These are phyloP conservation scores for Zasmidium cellare DNA, from an alignment of 2,329 filamentous ascomycete genomes.

Conservation along the genomic window DNA sequence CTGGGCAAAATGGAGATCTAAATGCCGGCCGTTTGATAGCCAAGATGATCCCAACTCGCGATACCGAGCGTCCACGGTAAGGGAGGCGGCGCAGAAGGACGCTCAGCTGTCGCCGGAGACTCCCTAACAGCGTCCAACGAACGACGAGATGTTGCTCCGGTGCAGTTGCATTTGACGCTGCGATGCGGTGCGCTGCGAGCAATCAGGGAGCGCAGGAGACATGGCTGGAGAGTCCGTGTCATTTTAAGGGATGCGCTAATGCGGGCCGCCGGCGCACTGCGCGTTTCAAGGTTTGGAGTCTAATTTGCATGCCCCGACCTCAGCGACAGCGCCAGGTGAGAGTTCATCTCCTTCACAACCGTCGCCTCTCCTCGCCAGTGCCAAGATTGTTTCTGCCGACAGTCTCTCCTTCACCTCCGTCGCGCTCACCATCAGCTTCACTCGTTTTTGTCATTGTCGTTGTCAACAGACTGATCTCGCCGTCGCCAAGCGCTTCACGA, in stretches of 20 bases:
- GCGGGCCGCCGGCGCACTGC: conserved; percentile 3
- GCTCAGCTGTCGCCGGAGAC: neutral
- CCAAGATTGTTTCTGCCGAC: neutral
- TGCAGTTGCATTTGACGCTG: neutral
- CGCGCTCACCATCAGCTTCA: neutral
- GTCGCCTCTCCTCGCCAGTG: neutral
- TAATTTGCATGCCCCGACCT: no score
- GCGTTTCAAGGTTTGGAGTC: neutral
- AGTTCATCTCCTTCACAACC: neutral
- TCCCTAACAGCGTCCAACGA: neutral
- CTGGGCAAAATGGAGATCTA: no score
- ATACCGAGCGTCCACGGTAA: no score
- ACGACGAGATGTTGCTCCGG: neutral
- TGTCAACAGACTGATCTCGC: conserved; percentile 15
- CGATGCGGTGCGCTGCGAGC: neutral
- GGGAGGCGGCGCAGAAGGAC: no score
- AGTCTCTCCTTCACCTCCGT: conserved; percentile 17
- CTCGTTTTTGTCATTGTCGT: neutral
- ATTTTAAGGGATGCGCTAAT: conserved; percentile 4
- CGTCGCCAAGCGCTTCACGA: conserved; percentile 22
- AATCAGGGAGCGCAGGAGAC: neutral
- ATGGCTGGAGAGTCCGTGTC: neutral
- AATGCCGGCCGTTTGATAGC: no score
- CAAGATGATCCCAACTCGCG: no score
- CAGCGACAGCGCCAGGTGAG: no score